Evolutionary conservation across 2,329 filamentous ascomycete genomes (phyloP), one percentile per base, ranked within the genome.

Genomic region (Coniochaeta pulveracea): DNA sequence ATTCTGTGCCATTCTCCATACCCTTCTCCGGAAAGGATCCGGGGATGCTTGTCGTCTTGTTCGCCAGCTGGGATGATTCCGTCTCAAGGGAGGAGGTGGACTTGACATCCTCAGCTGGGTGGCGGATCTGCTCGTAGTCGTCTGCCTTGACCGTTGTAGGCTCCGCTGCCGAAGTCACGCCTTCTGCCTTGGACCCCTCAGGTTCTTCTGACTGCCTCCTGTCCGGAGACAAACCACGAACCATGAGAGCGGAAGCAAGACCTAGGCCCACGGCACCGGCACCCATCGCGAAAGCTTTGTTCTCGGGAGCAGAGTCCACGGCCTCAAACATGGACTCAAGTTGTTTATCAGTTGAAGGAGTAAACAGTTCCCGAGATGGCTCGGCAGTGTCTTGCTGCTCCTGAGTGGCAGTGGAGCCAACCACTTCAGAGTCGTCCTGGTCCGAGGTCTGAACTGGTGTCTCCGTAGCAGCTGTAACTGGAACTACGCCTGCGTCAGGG

Each of bases 11-110:
- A 39, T 34, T 42, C 34, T 37, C 37, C 37, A 40, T 36, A 14
- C 40, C 29, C 30, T 37, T 38, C 24, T 24, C 34, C 32, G 46
- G 42, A 41, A 48, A 48, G 12, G 47, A 47, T 35, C 47, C 46
- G n/a, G 47, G 44, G 34, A 47, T 42, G 31, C 42, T 42, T 33
- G 39, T 40, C 6, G 19, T 34, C 16, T 42, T 35, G 33, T 47
- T 44, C 18, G 44, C 38, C 2, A 34, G 33, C 19, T 43, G 38
- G 10, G 41, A 43, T 16, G 41, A 33, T 19, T 44, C 41, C 26
- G 33, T 27, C 11, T 39, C 34, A n/a, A 33, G 22, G 10, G 39
- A 37, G 15, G 43, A 35, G 14, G 32, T 22, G 11, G 41, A 34
- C 19, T 36, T 40, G 34, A 34, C 30, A 10, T 41, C 37, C 25